These are phyloP conservation scores for Suillus cothurnatus DNA, from an alignment of 768 basidiomycete genomes.

Conservation along the genomic window DNA sequence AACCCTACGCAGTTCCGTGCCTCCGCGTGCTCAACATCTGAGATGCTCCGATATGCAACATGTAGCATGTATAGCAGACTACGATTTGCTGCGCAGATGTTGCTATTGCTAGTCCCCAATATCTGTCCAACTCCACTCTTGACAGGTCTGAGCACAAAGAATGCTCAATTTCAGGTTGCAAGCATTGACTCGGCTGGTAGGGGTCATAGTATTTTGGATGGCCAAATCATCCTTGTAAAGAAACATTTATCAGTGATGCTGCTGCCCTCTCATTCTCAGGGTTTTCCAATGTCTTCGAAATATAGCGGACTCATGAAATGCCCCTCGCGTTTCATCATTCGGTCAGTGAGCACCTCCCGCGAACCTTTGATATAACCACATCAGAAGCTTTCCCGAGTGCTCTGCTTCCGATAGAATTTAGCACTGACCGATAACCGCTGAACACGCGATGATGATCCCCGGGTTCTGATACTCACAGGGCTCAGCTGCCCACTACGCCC, in stretches of 20 bases:
- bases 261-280: constrained; percentile 61
- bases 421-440: constrained; percentile 64
- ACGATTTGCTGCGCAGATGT: no score
- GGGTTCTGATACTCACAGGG: constrained; percentile 10
- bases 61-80: no score
- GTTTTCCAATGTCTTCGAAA: constrained; percentile 68
- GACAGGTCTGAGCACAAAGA: no score
- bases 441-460: constrained; percentile 83
- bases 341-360: constrained; percentile 53
- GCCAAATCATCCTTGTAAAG: neutral
- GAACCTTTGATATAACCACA: constrained; percentile 77
- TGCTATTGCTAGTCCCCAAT: no score
- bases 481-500: constrained; percentile 15
- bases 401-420: constrained; percentile 33
- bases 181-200: no score
- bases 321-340: constrained; percentile 63
- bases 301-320: constrained; percentile 87
- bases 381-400: constrained; percentile 43
- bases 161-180: no score
- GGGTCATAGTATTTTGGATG: no score
- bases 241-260: neutral
- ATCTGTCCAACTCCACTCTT: no score
- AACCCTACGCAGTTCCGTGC: no score
- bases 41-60: no score
- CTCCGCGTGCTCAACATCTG: no score